Base-by-base conservation (phyloP, 2,329 filamentous ascomycete genomes). In the Chaetomiaceae sp. region DNA sequence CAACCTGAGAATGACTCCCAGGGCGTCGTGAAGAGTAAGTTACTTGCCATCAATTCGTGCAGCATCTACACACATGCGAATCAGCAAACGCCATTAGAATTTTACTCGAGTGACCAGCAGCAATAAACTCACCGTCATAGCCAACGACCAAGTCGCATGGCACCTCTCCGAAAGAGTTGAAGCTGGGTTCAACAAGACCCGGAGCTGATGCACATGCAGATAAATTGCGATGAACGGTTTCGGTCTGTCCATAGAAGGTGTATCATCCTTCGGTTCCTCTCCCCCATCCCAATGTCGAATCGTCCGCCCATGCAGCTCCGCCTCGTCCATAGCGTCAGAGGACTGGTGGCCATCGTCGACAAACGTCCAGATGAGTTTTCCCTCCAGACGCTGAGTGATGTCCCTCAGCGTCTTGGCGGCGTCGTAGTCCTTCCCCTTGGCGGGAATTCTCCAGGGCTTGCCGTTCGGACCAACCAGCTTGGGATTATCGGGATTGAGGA, bases 81-180 rank as follows among this genome's bases (percentile, higher is more conserved):
- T 46, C 7, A 46, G 37, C 14, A 19, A 29, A 18, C 29, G n/a
- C 9, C 14, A 27, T 3, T 11, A 4, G 29, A 12, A 32, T n/a
- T n/a, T n/a, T 4, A n/a, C 29, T 32, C 3, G 5, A 15, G 15
- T 6, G 7, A 15, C 3, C 11, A 14, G 27, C 4, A 3, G 11
- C 2, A 2, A 12, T 10, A 15, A 11, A 18, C 36, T 1, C 22
- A 48, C 40, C 40, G 46, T 44, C 11, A 26, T 11, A 4, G 46
- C 40, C 24, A 48, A 11, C 6, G 30, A 40, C 35, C 36, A 44
- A 10, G 7, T 35, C 6, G 46, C 30, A 8, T 44, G 43, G 20
- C 22, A 47, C 12, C 44, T 27, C 6, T 50, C 48, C 2, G 48
- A 26, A 17, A 41, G 26, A 11, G 48, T 50, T 8, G 48, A 34